phyloP scores from a whole-genome alignment of 768 basidiomycete genomes.

The Hortiboletus flavorubellus region DNA sequence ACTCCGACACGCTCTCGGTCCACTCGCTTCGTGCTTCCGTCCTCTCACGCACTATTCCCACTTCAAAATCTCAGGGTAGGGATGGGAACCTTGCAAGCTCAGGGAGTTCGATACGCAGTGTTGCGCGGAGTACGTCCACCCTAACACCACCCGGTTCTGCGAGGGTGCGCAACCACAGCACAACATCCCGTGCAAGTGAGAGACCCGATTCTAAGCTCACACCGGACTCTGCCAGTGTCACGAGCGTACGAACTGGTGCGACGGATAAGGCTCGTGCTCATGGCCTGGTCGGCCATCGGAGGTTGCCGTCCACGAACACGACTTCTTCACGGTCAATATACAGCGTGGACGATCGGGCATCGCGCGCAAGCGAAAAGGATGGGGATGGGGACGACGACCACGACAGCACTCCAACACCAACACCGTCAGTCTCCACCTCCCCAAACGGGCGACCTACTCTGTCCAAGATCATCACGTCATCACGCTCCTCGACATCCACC shows the following conservation, averaged over 20 bases:
- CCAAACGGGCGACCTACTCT: conserved; percentile 26
- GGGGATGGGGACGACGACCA: conserved; percentile 9
- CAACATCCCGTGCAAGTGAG: conserved; percentile 26
- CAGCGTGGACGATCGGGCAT: not conserved
- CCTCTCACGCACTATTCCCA: conserved; percentile 33
- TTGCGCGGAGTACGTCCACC: conserved; percentile 40
- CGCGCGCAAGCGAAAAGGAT: not conserved
- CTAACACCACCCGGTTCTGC: conserved; percentile 15
- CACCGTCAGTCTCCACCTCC: conserved; percentile 1
- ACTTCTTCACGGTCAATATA: conserved; percentile 1
- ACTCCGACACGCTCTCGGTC: conserved; percentile 41
- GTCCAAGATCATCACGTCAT: conserved; percentile 27
- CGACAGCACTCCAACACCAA: conserved; percentile 19
- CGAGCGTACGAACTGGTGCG: conserved; percentile 23
- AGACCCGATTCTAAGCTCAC: conserved; percentile 75
- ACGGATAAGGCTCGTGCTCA: conserved; percentile 24
- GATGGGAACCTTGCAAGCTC: conserved; percentile 23
- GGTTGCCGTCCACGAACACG: conserved; percentile 20
- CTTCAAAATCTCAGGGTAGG: conserved; percentile 24
- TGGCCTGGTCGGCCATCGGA: conserved; percentile 18
- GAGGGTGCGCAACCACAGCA: conserved; percentile 27
- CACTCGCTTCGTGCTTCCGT: conserved; percentile 47
- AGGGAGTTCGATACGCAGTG: conserved; percentile 44
- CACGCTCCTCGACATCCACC: conserved; percentile 19
- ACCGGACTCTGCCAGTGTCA: conserved; percentile 38